phyloP scores from a whole-genome alignment of 73 alveolate genomes.

The Tetrahymena elliotti region DNA sequence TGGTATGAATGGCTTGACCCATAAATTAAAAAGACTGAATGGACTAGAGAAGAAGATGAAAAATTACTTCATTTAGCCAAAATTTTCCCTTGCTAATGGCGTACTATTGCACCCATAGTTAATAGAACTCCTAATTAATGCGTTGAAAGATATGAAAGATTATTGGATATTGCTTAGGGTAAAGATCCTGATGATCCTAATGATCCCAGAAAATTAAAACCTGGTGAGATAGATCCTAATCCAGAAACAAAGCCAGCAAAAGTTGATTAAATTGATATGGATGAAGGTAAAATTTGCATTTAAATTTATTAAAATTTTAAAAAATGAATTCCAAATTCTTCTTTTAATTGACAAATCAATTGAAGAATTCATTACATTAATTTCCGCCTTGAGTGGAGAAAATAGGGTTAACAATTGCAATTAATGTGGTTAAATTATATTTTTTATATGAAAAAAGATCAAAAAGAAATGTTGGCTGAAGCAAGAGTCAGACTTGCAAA shows the following conservation, averaged over 20 bases:
- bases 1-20: conserved; percentile 99
- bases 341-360: too few relatives aligned
- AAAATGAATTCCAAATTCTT: too few relatives aligned
- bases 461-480: conserved; percentile 99
- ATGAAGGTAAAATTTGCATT: conserved; percentile 50
- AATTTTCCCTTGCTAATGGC: conserved; percentile 99
- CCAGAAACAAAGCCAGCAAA: conserved; percentile 99
- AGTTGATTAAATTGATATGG: conserved; percentile 99
- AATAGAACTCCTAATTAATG: conserved; percentile 99
- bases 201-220: conserved; percentile 96
- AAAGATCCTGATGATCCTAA: conserved; percentile 85
- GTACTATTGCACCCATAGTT: conserved; percentile 98
- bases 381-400: not conserved
- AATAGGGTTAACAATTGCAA: not conserved
- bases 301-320: too few relatives aligned
- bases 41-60: conserved; percentile 98
- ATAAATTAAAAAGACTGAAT: conserved; percentile 94
- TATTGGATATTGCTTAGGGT: conserved; percentile 97
- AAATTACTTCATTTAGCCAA: conserved; percentile 97
- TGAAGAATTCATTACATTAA: not conserved
- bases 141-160: conserved; percentile 95
- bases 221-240: conserved; percentile 99
- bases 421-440: not conserved
- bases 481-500: conserved; percentile 99
- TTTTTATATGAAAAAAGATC: conserved; percentile 54